Percentiles rank a stretch among this genome's conserved stretches.
phyloP scores from a whole-genome alignment of 2,329 filamentous ascomycete species.

The Arthrocladium fulminans region DNA sequence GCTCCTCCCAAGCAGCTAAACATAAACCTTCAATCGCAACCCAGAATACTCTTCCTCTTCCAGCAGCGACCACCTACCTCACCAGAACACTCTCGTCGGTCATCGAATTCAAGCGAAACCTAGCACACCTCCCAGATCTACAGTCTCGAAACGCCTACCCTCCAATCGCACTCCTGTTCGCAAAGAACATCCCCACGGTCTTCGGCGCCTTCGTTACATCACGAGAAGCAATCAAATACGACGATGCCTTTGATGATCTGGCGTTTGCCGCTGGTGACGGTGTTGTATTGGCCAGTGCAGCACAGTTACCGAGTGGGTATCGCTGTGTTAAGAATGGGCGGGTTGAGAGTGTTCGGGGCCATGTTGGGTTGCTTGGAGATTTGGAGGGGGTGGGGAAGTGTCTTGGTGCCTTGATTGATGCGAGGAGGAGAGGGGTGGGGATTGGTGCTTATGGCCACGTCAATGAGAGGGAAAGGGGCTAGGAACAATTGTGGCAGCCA shows the following conservation, averaged over 20 bases:
- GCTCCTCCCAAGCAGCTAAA: slow-evolving; percentile 16
- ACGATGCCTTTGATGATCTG: slow-evolving; percentile 76
- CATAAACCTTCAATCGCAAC: slow-evolving; percentile 27
- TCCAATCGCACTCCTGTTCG: slow-evolving; percentile 73
- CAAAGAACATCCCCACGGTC: slow-evolving; percentile 77
- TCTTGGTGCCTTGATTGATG: slow-evolving; percentile 58
- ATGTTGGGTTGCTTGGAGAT: slow-evolving; percentile 81
- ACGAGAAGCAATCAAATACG: slow-evolving; percentile 62
- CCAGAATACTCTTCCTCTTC: slow-evolving; percentile 43
- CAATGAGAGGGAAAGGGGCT: too few relatives aligned
- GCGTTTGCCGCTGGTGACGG: slow-evolving; percentile 83
- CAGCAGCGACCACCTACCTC: slow-evolving; percentile 58
- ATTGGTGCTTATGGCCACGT: slow-evolving; percentile 38
- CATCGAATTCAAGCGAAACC: slow-evolving; percentile 66
- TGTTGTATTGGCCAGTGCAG: slow-evolving; percentile 74
- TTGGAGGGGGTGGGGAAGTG: slow-evolving; percentile 70
- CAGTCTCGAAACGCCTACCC: slow-evolving; percentile 66
- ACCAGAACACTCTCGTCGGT: slow-evolving; percentile 62
- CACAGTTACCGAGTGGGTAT: slow-evolving; percentile 78
- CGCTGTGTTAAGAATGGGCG: slow-evolving; percentile 62
- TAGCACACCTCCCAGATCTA: slow-evolving; percentile 53
- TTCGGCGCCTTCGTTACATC: slow-evolving; percentile 68
- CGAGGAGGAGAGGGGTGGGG: slow-evolving; percentile 64
- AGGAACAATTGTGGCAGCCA: too few relatives aligned
- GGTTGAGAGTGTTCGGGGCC: slow-evolving; percentile 72